Conservation (phyloP, 768 basidiomycete species). For the Mycena latifolia region DNA sequence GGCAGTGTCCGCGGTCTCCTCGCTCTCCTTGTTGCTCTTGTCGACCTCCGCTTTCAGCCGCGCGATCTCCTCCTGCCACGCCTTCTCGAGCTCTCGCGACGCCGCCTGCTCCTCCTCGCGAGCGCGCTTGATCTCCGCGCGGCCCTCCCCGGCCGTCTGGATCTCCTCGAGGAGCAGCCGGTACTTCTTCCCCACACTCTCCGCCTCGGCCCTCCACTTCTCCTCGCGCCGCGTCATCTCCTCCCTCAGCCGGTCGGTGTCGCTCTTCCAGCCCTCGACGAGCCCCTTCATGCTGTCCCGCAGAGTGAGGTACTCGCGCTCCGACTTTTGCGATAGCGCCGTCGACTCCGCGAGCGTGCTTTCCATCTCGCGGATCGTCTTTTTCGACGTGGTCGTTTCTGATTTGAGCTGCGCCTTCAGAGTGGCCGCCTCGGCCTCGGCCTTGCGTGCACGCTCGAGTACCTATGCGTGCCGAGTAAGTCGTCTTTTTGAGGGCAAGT, state of each 20-base stretch:
- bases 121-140: slow-evolving; percentile 62
- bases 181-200: slow-evolving; percentile 79
- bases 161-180: slow-evolving; percentile 72
- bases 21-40: slow-evolving; percentile 65
- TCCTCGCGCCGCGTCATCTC: slow-evolving; percentile 85
- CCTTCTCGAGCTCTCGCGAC: slow-evolving; percentile 69
- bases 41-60: slow-evolving; percentile 66
- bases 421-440: slow-evolving; percentile 78
- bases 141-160: slow-evolving; percentile 60
- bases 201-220: slow-evolving; percentile 73
- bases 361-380: slow-evolving; percentile 86
- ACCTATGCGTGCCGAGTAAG: slow-evolving; percentile 59
- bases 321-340: slow-evolving; percentile 81
- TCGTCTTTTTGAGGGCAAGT: too few species aligned
- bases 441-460: slow-evolving; percentile 87
- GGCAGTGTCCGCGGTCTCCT: slow-evolving; percentile 71
- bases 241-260: slow-evolving; percentile 76
- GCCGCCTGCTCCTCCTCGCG: slow-evolving; percentile 62
- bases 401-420: slow-evolving; percentile 81
- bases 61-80: slow-evolving; percentile 69
- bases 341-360: slow-evolving; percentile 78
- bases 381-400: slow-evolving; percentile 80
- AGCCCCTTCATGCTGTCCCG: slow-evolving; percentile 83
- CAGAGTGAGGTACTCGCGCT: slow-evolving; percentile 85
- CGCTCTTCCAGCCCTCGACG: slow-evolving; percentile 78